phyloP scores from a whole-genome alignment of 2,329 filamentous ascomycete species.

The Nemania serpens region DNA sequence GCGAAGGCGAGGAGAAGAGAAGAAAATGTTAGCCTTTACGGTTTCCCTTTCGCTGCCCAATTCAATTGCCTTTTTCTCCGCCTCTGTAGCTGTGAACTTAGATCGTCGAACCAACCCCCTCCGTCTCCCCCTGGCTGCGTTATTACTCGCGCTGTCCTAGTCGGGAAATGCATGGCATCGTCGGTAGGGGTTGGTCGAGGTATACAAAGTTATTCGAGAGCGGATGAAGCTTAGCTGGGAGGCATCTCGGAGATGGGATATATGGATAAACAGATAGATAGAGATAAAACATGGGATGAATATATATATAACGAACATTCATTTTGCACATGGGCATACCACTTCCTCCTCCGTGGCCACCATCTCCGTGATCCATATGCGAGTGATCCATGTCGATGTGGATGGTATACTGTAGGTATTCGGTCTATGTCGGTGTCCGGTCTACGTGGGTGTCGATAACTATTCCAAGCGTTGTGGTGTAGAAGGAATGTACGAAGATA shows the following conservation, averaged over 20 bases:
- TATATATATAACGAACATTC: slow-evolving; percentile 67
- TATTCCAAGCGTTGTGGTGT: background rate
- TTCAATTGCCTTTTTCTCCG: background rate
- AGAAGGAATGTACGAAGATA: background rate
- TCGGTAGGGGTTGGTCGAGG: background rate
- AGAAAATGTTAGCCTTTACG: slow-evolving; percentile 10
- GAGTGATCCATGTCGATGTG: slow-evolving; percentile 44
- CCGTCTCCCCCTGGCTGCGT: background rate
- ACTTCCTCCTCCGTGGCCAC: slow-evolving; percentile 52
- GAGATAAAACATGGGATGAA: background rate
- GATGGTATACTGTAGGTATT: background rate
- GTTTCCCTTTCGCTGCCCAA: background rate
- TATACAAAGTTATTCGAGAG: background rate
- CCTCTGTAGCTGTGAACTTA: background rate
- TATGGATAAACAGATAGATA: background rate
- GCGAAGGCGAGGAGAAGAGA: background rate
- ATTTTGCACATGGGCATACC: slow-evolving; percentile 74
- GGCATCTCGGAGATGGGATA: background rate
- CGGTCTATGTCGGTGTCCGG: background rate
- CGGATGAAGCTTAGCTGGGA: background rate
- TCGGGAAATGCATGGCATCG: background rate
- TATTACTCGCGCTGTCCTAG: background rate
- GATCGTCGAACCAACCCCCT: background rate
- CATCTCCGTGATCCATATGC: slow-evolving; percentile 59
- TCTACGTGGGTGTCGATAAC: background rate